These are phyloP conservation scores for Polychytrium aggregatum DNA, from an alignment of 192 early-diverging fungal species.

Conservation along the genomic window DNA sequence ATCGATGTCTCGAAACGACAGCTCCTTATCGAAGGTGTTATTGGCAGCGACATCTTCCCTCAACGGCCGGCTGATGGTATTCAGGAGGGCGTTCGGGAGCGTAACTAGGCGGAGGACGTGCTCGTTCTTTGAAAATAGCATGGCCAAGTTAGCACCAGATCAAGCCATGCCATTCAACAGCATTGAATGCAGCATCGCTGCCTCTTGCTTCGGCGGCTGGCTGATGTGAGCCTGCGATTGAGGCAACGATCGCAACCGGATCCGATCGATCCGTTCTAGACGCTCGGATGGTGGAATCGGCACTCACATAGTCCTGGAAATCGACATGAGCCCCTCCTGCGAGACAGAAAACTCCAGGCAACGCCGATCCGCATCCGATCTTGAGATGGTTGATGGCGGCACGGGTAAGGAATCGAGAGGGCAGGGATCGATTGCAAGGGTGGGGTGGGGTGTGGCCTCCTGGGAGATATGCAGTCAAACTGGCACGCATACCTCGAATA, in stretches of 20 bases:
- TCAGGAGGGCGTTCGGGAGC: conserved; percentile 80
- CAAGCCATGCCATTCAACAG: too few species aligned
- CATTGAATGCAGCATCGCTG: too few species aligned
- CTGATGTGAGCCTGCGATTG: too few species aligned
- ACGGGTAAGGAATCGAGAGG: too few species aligned
- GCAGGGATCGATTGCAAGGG: too few species aligned
- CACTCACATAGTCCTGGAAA: conserved; percentile 74
- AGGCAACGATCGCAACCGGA: too few species aligned
- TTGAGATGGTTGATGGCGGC: too few species aligned
- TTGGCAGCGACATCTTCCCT: conserved; percentile 10
- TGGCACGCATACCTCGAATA: conserved; percentile 12
- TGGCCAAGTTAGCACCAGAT: too few species aligned
- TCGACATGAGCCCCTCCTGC: conserved; percentile 43
- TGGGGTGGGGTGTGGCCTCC: too few species aligned
- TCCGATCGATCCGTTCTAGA: too few species aligned
- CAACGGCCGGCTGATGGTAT: conserved; percentile 33
- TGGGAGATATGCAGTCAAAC: not conserved
- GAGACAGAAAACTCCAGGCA: conserved; percentile 76
- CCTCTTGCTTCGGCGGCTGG: too few species aligned
- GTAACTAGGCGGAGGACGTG: conserved; percentile 80
- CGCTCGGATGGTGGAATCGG: too few species aligned
- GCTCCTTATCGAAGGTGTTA: conserved; percentile 15
- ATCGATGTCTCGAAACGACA: conserved; percentile 2
- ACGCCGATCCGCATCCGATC: conserved; percentile 80
- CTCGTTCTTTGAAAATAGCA: conserved; percentile 43